Base-by-base conservation (phyloP, 495 filamentous ascomycete species). In the Cercophora scortea region DNA sequence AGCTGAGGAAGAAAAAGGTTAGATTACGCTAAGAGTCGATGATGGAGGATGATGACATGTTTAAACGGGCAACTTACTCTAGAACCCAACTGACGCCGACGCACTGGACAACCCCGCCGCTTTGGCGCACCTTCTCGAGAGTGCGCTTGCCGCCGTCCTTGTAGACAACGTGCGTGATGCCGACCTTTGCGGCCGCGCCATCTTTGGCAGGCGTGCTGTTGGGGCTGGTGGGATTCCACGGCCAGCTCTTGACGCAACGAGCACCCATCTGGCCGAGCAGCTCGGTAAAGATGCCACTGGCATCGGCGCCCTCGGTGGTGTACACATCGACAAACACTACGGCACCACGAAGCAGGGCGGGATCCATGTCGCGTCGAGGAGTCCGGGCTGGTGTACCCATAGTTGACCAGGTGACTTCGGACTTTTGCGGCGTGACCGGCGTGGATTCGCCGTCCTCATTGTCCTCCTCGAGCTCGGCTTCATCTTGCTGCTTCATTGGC, bases 251-350 rank as follows among this genome's bases (percentile, higher is more conserved):
- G 12, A 94, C 79, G 57, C 87, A 90, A 32, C 82, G 80, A 15
- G 91, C 93, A 9, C 93, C 93, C 79, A 98, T 89, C 49, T 87
- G 82, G 6, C 78, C 78, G 40, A 96, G 74, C 8, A 95, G 78
- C 54, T 93, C 86, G 13, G 86, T 77, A 63, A 96, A 96, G 46
- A 93, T 82, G 13, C 80, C 79, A 53, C 86, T 90, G 13, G 89
- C 89, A 65, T 94, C 88, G 18, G 87, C 88, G 4, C 89, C 90
- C 63, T 95, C 89, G 35, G 80, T 86, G 3, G 89, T 93, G 60
- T 91, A 85, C n/a, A 96, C 89, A 70, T 98, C 92, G 9, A 95
- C 89, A 65, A 81, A 89, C n/a, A 93, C 86, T 3, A 91, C 80
- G 11, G 85, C 87, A 3, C 91, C 90, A 12, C 77, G 75, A 1